These are phyloP conservation scores for Dinochytrium kinnereticum DNA, from an alignment of 371 early-diverging fungal genomes.

Conservation along the genomic window DNA sequence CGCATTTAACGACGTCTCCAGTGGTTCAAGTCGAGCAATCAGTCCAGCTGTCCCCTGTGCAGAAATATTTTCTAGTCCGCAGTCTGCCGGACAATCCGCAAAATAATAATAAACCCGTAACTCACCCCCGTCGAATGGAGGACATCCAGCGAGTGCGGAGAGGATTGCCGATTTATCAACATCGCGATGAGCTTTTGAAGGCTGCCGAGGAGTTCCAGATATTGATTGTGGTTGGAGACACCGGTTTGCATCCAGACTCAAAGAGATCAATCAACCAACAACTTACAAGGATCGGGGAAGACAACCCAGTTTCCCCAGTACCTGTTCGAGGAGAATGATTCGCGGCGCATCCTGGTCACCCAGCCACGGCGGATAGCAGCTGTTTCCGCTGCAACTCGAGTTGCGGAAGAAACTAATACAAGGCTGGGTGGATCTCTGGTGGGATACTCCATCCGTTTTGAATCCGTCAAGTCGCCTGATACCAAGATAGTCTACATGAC, in stretches of 20 bases:
- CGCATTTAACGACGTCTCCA: background rate
- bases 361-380: slow-evolving; percentile 88
- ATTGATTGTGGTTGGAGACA: slow-evolving; percentile 82
- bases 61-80: slow-evolving; percentile 13
- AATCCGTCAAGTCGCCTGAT: slow-evolving; percentile 60
- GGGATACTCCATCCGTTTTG: slow-evolving; percentile 83
- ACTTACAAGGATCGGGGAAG: slow-evolving; percentile 84
- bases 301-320: slow-evolving; percentile 94
- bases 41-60: slow-evolving; percentile 17
- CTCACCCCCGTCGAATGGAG: no score
- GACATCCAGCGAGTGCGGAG: no score
- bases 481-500: slow-evolving; percentile 89
- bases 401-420: slow-evolving; percentile 73
- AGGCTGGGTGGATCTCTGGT: slow-evolving; percentile 64
- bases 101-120: no score
- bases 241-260: slow-evolving; percentile 60
- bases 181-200: slow-evolving; percentile 65
- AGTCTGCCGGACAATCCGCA: no score
- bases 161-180: slow-evolving; percentile 57
- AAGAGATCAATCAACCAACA: background rate
- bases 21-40: slow-evolving; percentile 22
- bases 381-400: slow-evolving; percentile 85
- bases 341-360: slow-evolving; percentile 45
- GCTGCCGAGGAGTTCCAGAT: slow-evolving; percentile 68
- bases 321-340: slow-evolving; percentile 59